Evolutionary conservation across 2,329 filamentous ascomycete species (phyloP).

Genomic region (Arthroderma uncinatum): DNA sequence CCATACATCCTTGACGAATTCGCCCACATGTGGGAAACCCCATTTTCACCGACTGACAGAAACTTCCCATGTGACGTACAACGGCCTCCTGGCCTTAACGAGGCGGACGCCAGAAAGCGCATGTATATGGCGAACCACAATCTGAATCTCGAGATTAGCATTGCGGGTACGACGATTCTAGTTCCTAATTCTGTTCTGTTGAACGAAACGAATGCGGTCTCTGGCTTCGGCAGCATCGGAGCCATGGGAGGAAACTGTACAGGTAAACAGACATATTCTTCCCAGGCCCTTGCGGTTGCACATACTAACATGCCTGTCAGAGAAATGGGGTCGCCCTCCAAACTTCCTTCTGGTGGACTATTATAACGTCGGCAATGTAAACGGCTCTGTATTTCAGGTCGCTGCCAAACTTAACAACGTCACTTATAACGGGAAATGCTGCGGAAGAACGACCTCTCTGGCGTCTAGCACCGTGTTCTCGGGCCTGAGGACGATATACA

Average conservation of each 20-base stretch:
- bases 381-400: slow-evolving; percentile 67
- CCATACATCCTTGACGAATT: slow-evolving; percentile 86
- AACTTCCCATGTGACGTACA: slow-evolving; percentile 68
- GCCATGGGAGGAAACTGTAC: slow-evolving; percentile 52
- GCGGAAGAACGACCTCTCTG: slow-evolving; percentile 19
- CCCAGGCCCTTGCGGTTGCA: background rate
- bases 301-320: slow-evolving; percentile 24
- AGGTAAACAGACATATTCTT: slow-evolving; percentile 27
- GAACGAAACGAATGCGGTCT: slow-evolving; percentile 59
- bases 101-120: slow-evolving; percentile 45
- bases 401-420: slow-evolving; percentile 62
- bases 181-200: slow-evolving; percentile 61
- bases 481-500: background rate
- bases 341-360: slow-evolving; percentile 77
- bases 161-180: slow-evolving; percentile 53
- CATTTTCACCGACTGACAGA: slow-evolving; percentile 61
- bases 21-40: slow-evolving; percentile 79
- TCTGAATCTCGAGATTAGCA: slow-evolving; percentile 63
- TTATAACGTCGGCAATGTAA: slow-evolving; percentile 59
- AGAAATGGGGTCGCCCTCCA: slow-evolving; percentile 55
- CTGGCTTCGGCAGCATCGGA: slow-evolving; percentile 57
- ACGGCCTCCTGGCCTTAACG: slow-evolving; percentile 56
- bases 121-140: slow-evolving; percentile 88
- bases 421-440: slow-evolving; percentile 45
- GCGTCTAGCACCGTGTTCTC: slow-evolving; percentile 2